A percentile compares a stretch with the other conserved stretches of the same genome.
Evolutionary conservation across 257 asterid genomes (phyloP).

Genomic region (Nicotiana noctiflora): DNA sequence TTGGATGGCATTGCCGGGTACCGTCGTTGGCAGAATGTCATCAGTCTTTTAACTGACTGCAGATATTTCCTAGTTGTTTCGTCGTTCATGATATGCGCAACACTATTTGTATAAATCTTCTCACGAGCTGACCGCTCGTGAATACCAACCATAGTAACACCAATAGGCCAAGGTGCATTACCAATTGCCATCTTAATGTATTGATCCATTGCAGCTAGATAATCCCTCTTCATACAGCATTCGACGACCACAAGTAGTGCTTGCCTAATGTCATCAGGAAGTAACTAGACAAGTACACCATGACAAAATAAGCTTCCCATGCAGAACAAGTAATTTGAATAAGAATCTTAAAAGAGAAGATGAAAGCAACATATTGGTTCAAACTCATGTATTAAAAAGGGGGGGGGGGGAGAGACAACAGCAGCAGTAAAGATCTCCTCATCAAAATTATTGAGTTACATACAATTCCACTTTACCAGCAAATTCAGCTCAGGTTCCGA

Average conservation of each 20-base stretch:
- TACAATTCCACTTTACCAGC: background rate
- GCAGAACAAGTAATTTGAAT: background rate
- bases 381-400: background rate
- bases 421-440: background rate
- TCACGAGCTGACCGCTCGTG: constrained; percentile 99
- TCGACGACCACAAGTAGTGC: constrained; percentile 65
- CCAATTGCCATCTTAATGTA: constrained; percentile 89
- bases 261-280: constrained; percentile 83
- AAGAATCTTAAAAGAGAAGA: background rate
- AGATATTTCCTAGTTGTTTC: constrained; percentile 94
- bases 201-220: constrained; percentile 95
- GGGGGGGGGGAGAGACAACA: no score
- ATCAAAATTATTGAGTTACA: background rate
- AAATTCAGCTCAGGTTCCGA: background rate
- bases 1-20: constrained; percentile 91
- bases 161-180: constrained; percentile 99
- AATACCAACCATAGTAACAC: constrained; percentile 99
- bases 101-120: constrained; percentile 94
- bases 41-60: constrained; percentile 79
- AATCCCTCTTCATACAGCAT: constrained; percentile 82
- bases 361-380: background rate
- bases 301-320: background rate
- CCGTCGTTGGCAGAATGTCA: constrained; percentile 92
- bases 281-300: constrained; percentile 40
- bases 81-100: constrained; percentile 99